These are phyloP conservation scores for Phytophthora foliorum DNA, from an alignment of 352 stramenopile species.

Conservation along the genomic window DNA sequence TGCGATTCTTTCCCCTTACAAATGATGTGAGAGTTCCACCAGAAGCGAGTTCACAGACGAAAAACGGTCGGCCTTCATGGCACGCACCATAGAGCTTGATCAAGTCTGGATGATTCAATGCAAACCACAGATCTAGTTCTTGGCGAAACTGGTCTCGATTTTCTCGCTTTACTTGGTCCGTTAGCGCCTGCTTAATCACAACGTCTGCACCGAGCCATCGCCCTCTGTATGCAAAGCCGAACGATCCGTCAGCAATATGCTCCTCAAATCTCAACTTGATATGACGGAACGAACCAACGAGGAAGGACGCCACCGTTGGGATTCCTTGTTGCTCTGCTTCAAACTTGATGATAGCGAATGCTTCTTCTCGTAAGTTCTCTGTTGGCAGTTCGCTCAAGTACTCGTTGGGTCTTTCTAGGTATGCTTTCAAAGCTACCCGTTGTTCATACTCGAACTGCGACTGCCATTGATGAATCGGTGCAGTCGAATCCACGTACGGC, in stretches of 20 bases:
- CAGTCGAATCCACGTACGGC: background rate
- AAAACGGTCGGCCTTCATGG: conserved; percentile 30
- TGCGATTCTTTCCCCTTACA: background rate
- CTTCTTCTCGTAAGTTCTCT: background rate
- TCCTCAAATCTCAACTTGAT: conserved; percentile 12
- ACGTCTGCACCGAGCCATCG: conserved; percentile 16
- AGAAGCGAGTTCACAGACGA: conserved; percentile 35
- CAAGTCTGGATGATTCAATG: conserved; percentile 33
- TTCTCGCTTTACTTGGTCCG: background rate
- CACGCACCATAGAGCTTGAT: conserved; percentile 44
- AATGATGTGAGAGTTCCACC: conserved; percentile 20
- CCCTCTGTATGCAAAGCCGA: conserved; percentile 6
- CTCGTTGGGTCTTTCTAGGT: background rate
- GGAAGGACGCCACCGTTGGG: background rate
- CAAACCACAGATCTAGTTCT: conserved; percentile 34
- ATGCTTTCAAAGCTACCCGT: background rate
- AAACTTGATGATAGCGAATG: conserved; percentile 1
- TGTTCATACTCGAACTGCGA: background rate
- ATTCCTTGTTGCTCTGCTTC: background rate
- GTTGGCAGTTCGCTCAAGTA: background rate
- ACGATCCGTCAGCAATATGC: conserved; percentile 14
- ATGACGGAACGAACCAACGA: conserved; percentile 18
- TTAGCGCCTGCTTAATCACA: conserved; percentile 14
- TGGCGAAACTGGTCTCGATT: conserved; percentile 17
- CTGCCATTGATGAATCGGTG: background rate